Conservation (phyloP, 2,329 filamentous ascomycete species). For the Didymosphaeria variabile region DNA sequence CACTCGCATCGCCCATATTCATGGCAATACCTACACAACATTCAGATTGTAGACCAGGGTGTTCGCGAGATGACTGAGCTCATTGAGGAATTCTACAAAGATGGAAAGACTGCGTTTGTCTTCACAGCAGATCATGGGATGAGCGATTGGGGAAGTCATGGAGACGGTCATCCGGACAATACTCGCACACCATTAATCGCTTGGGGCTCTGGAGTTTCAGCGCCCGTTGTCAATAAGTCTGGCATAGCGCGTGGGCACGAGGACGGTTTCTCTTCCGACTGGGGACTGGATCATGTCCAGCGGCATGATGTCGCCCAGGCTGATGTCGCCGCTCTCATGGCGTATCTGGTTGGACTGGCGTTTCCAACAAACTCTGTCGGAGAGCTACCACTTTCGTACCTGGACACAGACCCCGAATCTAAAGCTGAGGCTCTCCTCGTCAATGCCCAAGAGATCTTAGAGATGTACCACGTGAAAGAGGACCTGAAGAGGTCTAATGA, state of each 20-base stretch:
- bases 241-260: constrained; percentile 82
- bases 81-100: constrained; percentile 84
- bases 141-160: constrained; percentile 99
- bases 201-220: constrained; percentile 91
- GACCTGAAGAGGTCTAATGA: constrained; percentile 79
- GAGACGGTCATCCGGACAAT: constrained; percentile 96
- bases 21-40: constrained; percentile 92
- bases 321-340: constrained; percentile 94
- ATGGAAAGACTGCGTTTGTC: constrained; percentile 87
- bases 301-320: constrained; percentile 94
- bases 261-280: constrained; percentile 85
- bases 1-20: constrained; percentile 91
- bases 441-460: constrained; percentile 86
- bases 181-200: constrained; percentile 91
- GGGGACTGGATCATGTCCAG: constrained; percentile 80
- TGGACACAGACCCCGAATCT: constrained; percentile 74
- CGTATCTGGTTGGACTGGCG: constrained; percentile 84
- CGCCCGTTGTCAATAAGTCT: constrained; percentile 67
- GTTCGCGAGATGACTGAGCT: constrained; percentile 83
- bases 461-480: constrained; percentile 97
- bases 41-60: constrained; percentile 91
- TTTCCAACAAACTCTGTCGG: constrained; percentile 98
- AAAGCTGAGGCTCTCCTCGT: constrained; percentile 86
- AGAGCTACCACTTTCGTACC: constrained; percentile 83
- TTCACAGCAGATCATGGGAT: constrained; percentile 99